Conservation (phyloP, 192 early-diverging fungal species). For the Backusella tarrabulga region DNA sequence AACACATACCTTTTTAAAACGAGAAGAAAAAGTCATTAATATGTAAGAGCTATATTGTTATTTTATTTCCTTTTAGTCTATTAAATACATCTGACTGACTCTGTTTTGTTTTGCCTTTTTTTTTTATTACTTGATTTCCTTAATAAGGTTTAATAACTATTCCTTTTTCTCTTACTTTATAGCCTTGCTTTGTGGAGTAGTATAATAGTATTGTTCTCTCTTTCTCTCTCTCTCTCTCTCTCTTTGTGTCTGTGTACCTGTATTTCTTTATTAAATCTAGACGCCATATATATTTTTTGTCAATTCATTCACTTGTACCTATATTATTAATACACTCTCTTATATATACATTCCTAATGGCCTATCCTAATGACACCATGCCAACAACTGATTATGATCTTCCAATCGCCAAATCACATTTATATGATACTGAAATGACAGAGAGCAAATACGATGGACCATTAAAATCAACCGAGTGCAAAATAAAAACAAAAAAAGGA, state of each 20-base stretch:
- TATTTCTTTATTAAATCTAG: not conserved
- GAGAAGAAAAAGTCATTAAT: not conserved
- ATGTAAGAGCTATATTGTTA: not conserved
- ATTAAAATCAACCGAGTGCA: not conserved
- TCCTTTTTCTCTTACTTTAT: not conserved
- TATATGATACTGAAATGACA: conserved; percentile 3
- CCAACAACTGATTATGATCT: not conserved
- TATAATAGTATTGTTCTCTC: not conserved
- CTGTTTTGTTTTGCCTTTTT: not conserved
- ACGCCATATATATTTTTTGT: not conserved
- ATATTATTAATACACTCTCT: not conserved
- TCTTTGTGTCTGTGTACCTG: not conserved
- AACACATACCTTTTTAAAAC: conserved; percentile 1
- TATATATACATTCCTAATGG: not conserved
- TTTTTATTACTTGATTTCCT: not conserved
- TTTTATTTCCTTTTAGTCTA: conserved; percentile 1
- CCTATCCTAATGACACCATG: not conserved
- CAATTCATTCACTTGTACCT: not conserved
- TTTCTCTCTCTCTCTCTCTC: not conserved
- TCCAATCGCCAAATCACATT: not conserved
- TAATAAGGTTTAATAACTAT: not conserved
- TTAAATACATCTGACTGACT: not conserved
- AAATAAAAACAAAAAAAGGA: not conserved
- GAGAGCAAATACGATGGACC: not conserved
- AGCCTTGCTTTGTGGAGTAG: not conserved